phyloP scores from a whole-genome alignment of 192 early-diverging fungal species.

The Coemansia sp. region DNA sequence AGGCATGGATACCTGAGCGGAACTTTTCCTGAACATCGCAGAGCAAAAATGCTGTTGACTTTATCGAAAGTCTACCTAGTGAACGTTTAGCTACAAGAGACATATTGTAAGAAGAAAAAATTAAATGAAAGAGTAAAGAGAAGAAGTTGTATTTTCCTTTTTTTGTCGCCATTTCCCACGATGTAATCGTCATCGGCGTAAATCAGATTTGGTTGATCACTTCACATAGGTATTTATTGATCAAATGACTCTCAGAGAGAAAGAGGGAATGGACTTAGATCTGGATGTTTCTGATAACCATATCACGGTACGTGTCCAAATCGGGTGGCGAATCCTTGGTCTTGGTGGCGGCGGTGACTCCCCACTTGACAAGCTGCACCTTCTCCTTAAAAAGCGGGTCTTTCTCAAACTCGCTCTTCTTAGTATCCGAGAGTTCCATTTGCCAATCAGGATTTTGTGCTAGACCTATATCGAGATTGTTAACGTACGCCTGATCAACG shows the following conservation, averaged over 20 bases:
- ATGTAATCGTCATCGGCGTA: no score
- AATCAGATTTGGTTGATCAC: no score
- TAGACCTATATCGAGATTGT: no score
- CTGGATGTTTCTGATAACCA: constrained; percentile 15
- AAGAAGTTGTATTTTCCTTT: no score
- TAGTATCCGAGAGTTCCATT: no score
- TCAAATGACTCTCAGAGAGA: constrained; percentile 74
- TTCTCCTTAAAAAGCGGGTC: no score
- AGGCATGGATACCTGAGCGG: constrained; percentile 76
- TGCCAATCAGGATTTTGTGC: constrained; percentile 27
- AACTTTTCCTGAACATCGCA: constrained; percentile 94
- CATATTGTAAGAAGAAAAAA: constrained; percentile 6
- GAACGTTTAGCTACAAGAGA: constrained; percentile 37
- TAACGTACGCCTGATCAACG: no score
- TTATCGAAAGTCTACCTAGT: constrained; percentile 58
- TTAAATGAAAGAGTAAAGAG: background rate
- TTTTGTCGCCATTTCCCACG: no score
- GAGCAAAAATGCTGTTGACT: constrained; percentile 81
- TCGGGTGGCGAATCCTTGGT: no score
- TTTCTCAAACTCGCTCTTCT: background rate
- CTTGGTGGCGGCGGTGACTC: no score
- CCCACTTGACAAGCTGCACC: no score
- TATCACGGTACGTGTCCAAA: no score
- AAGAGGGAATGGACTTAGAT: constrained; percentile 64
- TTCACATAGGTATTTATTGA: constrained; percentile 69